Evolutionary conservation across 371 early-diverging fungal genomes (phyloP), one percentile per base, ranked within the genome.

Genomic region (Lichtheimia ramosa): DNA sequence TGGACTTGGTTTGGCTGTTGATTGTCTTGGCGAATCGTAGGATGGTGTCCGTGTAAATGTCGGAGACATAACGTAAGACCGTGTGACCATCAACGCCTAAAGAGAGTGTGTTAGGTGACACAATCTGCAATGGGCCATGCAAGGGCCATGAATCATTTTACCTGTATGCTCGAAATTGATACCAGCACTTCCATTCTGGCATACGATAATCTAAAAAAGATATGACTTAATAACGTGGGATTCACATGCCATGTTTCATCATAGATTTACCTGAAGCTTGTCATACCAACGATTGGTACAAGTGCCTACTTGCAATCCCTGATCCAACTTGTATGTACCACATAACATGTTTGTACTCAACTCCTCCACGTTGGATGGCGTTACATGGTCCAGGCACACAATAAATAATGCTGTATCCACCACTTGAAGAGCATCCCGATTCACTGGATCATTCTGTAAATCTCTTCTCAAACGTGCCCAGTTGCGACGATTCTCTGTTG

Each of bases 361-460:
- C 10, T 83, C 83, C 28, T 77, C 75, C 3, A 66, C 67, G 10
- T 68, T 63, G 34, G 67, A 56, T 1, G 83, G 83, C 2, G 77
- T 58, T 14, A 80, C 79, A 63, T 88, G 88, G 75, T 95, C 96
- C 43, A 95, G 73, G 64, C 89, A 89, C 5, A 95, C 88, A 48
- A 84, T 83, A 67, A 95, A 94, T 55, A 94, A 78, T 7, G 96
- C 84, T 0, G 82, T 67, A 55, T 92, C 89, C 20, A 92, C 83
- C 2, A 77, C 77, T 24, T 75, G 70, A 5, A 93, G 74, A 8
- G 84, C 82, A 23, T 74, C 78, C 25, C 66, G 69, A 65, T 94
- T 93, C 20, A 66, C 66, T 3, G 73, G 57, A 54, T 81, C 75
- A 2, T 71, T 49, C 5, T 71, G 65, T 27, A 83, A 63, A 21